phyloP scores from a whole-genome alignment of 768 basidiomycete species.

The Podaxis sp. region DNA sequence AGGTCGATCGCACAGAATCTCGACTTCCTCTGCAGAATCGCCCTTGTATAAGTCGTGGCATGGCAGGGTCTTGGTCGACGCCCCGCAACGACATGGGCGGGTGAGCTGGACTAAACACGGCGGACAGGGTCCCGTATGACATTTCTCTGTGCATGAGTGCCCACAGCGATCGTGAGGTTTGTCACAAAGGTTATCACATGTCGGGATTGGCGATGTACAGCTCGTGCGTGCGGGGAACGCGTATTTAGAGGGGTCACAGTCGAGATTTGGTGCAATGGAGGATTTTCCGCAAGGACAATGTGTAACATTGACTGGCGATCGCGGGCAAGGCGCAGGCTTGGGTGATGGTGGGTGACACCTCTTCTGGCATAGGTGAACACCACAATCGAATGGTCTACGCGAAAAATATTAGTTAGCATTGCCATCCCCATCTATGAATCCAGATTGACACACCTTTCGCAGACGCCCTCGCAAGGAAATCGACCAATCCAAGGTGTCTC shows the following conservation, averaged over 20 bases:
- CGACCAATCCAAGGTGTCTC: constrained; percentile 60
- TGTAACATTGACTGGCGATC: constrained; percentile 59
- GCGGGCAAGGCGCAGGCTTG: constrained; percentile 64
- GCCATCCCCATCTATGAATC: not conserved
- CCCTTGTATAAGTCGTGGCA: constrained; percentile 48
- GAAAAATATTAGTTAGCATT: not conserved
- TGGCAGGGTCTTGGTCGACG: constrained; percentile 47
- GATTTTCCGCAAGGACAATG: constrained; percentile 83
- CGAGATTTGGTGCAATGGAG: constrained; percentile 36
- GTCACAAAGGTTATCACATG: constrained; percentile 65
- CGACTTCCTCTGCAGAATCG: constrained; percentile 32
- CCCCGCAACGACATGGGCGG: constrained; percentile 84
- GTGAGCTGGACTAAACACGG: constrained; percentile 70
- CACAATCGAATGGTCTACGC: constrained; percentile 69
- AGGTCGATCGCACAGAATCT: constrained; percentile 68
- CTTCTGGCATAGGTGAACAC: constrained; percentile 66
- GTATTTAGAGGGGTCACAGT: constrained; percentile 22
- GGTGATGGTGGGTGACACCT: constrained; percentile 53
- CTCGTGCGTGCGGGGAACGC: constrained; percentile 38
- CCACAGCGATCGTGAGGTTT: constrained; percentile 62
- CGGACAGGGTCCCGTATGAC: constrained; percentile 78
- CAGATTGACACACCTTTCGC: constrained; percentile 43
- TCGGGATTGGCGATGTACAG: constrained; percentile 79
- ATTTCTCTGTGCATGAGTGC: constrained; percentile 65
- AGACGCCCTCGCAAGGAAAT: constrained; percentile 52